These are phyloP conservation scores for Russula brevipes DNA, from an alignment of 768 basidiomycete genomes.

Conservation along the genomic window DNA sequence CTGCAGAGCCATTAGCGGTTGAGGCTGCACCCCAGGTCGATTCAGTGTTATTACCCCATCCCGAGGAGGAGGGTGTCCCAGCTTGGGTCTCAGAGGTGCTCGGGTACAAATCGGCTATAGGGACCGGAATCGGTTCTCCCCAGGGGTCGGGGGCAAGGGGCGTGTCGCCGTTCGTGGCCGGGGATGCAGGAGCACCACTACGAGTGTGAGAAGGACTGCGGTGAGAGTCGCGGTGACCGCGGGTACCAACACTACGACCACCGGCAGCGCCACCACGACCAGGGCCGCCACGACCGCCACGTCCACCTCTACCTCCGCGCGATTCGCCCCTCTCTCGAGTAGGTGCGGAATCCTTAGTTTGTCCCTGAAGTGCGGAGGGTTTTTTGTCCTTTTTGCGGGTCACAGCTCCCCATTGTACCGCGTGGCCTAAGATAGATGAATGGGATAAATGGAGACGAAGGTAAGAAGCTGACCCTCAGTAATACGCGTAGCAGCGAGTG, in stretches of 20 bases:
- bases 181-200: constrained; percentile 6
- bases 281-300: constrained; percentile 50
- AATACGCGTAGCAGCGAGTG: constrained; percentile 68
- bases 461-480: constrained; percentile 51
- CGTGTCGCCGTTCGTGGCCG: constrained; percentile 19
- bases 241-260: constrained; percentile 40
- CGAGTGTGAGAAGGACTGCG: constrained; percentile 39
- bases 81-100: constrained; percentile 27
- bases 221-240: constrained; percentile 40
- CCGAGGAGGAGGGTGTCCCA: constrained; percentile 15
- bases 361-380: constrained; percentile 36
- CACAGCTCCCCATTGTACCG: constrained; percentile 78
- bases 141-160: constrained; percentile 29
- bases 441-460: constrained; percentile 25
- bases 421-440: constrained; percentile 47
- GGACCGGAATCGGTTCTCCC: constrained; percentile 28
- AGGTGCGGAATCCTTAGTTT: constrained; percentile 49
- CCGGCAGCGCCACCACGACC: constrained; percentile 31
- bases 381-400: constrained; percentile 89
- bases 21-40: constrained; percentile 31
- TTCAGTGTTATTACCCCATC: constrained; percentile 29
- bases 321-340: constrained; percentile 45
- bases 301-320: constrained; percentile 61
- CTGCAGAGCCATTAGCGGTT: constrained; percentile 29
- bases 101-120: constrained; percentile 27